Evolutionary conservation across 1,139 yeast species (phyloP).

Genomic region (Spathaspora jeffriesii): DNA sequence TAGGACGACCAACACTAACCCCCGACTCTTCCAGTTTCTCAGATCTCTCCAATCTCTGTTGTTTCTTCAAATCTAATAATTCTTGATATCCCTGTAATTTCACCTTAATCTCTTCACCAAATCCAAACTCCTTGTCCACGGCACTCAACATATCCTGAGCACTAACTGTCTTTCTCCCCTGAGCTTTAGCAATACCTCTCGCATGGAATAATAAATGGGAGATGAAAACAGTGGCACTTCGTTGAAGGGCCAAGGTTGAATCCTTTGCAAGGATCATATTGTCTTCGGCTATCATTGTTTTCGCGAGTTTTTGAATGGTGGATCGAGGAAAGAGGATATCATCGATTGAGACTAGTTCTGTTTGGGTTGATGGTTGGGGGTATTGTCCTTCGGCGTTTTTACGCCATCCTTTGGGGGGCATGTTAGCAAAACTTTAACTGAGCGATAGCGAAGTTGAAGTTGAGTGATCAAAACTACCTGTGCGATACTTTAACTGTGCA

Average conservation of each 20-base stretch:
- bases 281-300: constrained; percentile 32
- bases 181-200: constrained; percentile 50
- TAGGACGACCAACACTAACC: constrained; percentile 10
- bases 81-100: constrained; percentile 48
- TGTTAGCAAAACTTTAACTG: too few relatives aligned
- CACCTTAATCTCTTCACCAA: constrained; percentile 50
- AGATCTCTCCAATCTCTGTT: constrained; percentile 18
- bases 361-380: constrained; percentile 55
- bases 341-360: constrained; percentile 62
- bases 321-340: constrained; percentile 69
- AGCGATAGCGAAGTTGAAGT: too few relatives aligned
- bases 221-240: constrained; percentile 75
- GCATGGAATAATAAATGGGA: constrained; percentile 68
- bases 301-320: constrained; percentile 61
- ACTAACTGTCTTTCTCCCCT: constrained; percentile 59
- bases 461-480: too few relatives aligned
- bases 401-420: constrained; percentile 89
- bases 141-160: constrained; percentile 68
- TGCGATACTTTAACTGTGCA: too few relatives aligned
- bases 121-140: constrained; percentile 51
- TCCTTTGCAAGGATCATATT: constrained; percentile 60
- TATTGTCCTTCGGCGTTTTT: constrained; percentile 69
- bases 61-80: constrained; percentile 41
- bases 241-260: constrained; percentile 62
- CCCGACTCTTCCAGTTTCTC: constrained; percentile 11